Percentiles rank a stretch among this genome's conserved stretches.
These are phyloP conservation scores for Phyllosticta citriasiana DNA, from an alignment of 2,329 filamentous ascomycete genomes.

Conservation along the genomic window DNA sequence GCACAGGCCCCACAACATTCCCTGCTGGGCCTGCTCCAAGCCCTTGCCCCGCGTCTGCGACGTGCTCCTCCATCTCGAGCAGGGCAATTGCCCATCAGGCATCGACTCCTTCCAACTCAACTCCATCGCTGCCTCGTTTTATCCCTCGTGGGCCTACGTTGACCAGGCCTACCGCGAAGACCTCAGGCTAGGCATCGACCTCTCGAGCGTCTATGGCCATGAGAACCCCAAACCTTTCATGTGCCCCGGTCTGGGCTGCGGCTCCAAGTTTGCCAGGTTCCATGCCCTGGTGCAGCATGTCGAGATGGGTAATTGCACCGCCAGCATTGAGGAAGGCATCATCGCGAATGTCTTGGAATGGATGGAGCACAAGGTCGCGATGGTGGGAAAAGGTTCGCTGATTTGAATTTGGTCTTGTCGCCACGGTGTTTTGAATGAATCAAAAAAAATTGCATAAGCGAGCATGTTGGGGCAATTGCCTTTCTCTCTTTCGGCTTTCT, in stretches of 20 bases:
- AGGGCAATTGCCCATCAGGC: slow-evolving; percentile 13
- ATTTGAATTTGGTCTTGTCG: too few species aligned
- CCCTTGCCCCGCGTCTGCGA: neutral
- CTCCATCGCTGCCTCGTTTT: slow-evolving; percentile 14
- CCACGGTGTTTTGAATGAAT: too few species aligned
- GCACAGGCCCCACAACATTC: neutral
- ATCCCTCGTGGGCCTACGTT: slow-evolving; percentile 15
- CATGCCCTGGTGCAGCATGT: neutral
- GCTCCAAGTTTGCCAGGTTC: neutral
- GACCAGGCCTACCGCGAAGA: slow-evolving; percentile 15
- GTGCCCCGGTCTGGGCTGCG: neutral
- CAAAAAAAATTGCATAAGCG: too few species aligned
- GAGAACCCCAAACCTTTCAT: neutral
- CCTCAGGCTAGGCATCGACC: neutral
- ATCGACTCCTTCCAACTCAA: slow-evolving; percentile 14
- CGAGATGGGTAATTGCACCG: neutral
- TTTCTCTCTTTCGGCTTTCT: too few species aligned
- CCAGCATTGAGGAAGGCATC: neutral
- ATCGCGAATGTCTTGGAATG: neutral
- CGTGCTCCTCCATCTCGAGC: slow-evolving; percentile 11
- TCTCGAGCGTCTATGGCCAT: neutral
- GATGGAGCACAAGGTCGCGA: neutral
- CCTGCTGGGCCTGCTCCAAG: neutral
- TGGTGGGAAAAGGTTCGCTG: too few species aligned
- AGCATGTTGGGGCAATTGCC: too few species aligned